Percentiles rank a stretch among this genome's conserved stretches.
Evolutionary conservation across 805 yeast genomes (phyloP).

Genomic region (Candida multigemmis): DNA sequence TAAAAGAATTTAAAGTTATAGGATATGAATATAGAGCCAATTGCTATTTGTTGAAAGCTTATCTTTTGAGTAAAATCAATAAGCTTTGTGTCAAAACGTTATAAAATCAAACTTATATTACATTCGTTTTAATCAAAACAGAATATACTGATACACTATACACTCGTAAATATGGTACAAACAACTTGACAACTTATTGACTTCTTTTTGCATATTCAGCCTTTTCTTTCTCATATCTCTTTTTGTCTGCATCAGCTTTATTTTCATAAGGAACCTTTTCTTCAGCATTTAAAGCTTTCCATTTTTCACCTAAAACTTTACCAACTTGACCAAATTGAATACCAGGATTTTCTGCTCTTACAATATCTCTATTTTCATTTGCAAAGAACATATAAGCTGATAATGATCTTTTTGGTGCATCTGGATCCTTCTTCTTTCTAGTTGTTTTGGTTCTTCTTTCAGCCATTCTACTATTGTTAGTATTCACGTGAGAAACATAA

Average conservation of each 20-base stretch:
- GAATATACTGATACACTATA: conserved; percentile 5
- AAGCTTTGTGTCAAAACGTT: too few species aligned
- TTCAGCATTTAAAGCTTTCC: conserved; percentile 83
- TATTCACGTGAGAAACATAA: too few species aligned
- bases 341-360: conserved; percentile 94
- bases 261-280: conserved; percentile 86
- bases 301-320: conserved; percentile 86
- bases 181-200: conserved; percentile 4
- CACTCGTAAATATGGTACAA: conserved; percentile 2
- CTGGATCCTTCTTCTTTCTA: conserved; percentile 69
- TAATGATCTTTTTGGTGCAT: conserved; percentile 97
- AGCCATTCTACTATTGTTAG: conserved; percentile 10
- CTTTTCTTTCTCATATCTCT: conserved; percentile 95
- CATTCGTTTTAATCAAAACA: too few species aligned
- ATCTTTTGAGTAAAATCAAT: too few species aligned
- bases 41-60: too few species aligned
- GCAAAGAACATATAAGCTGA: conserved; percentile 99
- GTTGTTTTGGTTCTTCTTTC: conserved; percentile 36
- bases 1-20: too few species aligned
- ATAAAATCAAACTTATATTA: too few species aligned
- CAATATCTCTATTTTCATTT: conserved; percentile 92
- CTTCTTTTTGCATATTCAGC: conserved; percentile 58
- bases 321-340: conserved; percentile 94
- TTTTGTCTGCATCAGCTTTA: conserved; percentile 93
- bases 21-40: too few species aligned